Conservation (phyloP, 2,329 filamentous ascomycete species). For the Daldinia eschscholtzii region DNA sequence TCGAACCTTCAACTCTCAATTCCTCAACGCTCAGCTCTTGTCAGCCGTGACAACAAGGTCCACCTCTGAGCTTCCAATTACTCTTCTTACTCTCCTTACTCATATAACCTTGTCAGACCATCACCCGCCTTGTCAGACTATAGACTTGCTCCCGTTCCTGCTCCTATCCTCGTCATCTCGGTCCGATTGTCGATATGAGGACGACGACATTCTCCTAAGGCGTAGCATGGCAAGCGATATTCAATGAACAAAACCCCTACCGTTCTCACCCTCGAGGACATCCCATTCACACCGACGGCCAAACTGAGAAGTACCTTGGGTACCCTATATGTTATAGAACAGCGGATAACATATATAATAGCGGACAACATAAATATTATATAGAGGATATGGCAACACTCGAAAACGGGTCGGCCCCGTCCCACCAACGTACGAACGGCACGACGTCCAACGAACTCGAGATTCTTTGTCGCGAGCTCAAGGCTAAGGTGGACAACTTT, state of each 20-base stretch:
- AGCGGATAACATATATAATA: not conserved
- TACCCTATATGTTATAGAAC: too few relatives aligned
- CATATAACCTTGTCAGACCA: slow-evolving; percentile 26
- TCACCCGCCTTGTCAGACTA: not conserved
- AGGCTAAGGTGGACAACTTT: slow-evolving; percentile 73
- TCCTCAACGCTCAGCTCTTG: slow-evolving; percentile 11
- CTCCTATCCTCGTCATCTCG: not conserved
- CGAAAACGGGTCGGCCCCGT: slow-evolving; percentile 26
- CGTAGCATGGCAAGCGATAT: slow-evolving; percentile 25
- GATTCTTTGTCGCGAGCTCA: slow-evolving; percentile 57
- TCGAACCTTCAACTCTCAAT: slow-evolving; percentile 11
- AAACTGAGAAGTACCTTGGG: not conserved
- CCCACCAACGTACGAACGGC: slow-evolving; percentile 28
- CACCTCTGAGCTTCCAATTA: slow-evolving; percentile 28
- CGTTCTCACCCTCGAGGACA: slow-evolving; percentile 17
- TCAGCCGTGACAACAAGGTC: slow-evolving; percentile 18
- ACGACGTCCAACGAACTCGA: slow-evolving; percentile 31
- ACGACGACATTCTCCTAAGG: slow-evolving; percentile 12
- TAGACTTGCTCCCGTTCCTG: too few relatives aligned
- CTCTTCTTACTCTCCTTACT: slow-evolving; percentile 2
- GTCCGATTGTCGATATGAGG: slow-evolving; percentile 12
- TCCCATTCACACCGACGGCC: not conserved
- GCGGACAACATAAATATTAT: not conserved
- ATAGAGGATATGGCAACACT: slow-evolving; percentile 22
- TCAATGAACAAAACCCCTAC: slow-evolving; percentile 14